Base-by-base conservation (phyloP, 1,284 basidiomycete genomes). In the Rhodotorula sp. region DNA sequence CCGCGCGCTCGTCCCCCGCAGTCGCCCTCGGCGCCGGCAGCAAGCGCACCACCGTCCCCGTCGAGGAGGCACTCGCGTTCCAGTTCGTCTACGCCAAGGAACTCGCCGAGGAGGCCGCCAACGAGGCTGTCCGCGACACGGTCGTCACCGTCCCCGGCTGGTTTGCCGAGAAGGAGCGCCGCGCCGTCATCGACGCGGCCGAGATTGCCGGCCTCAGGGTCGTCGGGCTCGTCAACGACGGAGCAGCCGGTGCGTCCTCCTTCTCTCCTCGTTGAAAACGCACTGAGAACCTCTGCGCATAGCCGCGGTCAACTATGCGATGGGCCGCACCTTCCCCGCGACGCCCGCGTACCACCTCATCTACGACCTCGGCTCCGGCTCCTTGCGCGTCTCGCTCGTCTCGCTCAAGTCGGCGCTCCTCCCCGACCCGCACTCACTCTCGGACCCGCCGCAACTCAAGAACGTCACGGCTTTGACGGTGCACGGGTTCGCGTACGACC, bases 21-120 rank as follows among this genome's bases (percentile, higher is more conserved):
- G 80, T 89, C 46, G 25, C 53, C 53, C 53, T 54, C 53, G 53
- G 53, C 32, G 34, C 53, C 17, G 53, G 53, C 29, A 22, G 8
- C 32, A 34, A 54, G 56, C 84, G 82, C 70, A 87, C 85, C 69
- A 66, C 72, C 8, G 63, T 61, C 44, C 62, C 86, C 32, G 88
- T 91, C 29, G 94, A 98, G 79, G 96, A 97, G 81, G 88, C 98
- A 57, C 86, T 97, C 53, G 97, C 90, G 10, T 96, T 97, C 90
- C 91, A 99, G 82, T 86, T 99, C 71, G 86, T 90, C 13, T 97
- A 98, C 82, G 88, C 94, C 79, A 91, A 91, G 75, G 87, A 90
- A 63, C 87, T 99, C 34, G 96, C 95, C 2, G 92, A 97, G 81
- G 84, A 85, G 58, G 83, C 89, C 32, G 88, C 90, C 0, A 76